These are phyloP conservation scores for Fusarium siculi DNA, from an alignment of 2,329 filamentous ascomycete genomes.

Conservation along the genomic window DNA sequence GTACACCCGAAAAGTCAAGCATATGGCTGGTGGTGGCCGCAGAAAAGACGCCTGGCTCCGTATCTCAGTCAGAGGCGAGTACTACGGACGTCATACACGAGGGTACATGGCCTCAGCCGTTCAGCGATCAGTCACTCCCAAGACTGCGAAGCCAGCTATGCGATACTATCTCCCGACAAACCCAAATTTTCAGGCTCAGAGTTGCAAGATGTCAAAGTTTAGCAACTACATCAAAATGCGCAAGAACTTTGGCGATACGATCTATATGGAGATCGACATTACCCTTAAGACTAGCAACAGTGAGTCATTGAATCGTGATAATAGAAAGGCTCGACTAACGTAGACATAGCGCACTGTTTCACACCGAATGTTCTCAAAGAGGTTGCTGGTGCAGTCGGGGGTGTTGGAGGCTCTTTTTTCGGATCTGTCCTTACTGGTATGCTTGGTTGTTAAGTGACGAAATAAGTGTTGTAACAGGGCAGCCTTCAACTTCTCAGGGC, in stretches of 20 bases:
- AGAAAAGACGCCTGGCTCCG: not conserved
- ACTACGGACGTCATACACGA: not conserved
- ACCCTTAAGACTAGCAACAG: not conserved
- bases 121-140: not conserved
- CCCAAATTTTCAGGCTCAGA: not conserved
- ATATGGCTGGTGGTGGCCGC: not conserved
- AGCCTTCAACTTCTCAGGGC: not conserved
- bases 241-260: not conserved
- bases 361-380: not conserved
- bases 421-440: not conserved
- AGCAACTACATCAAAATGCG: not conserved
- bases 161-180: not conserved
- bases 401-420: not conserved
- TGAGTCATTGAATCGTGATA: not conserved
- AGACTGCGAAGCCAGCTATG: not conserved
- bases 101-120: not conserved
- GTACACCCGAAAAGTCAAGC: not conserved
- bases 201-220: not conserved
- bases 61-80: not conserved
- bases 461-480: rapidly evolving
- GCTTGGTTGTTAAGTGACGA: not conserved
- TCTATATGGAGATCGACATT: not conserved
- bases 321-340: not conserved
- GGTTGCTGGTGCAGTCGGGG: not conserved
- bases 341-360: not conserved